Evolutionary conservation across 306 rosid genomes (phyloP), one percentile per base, ranked within the genome.

Genomic region (Vigna trinervia): DNA sequence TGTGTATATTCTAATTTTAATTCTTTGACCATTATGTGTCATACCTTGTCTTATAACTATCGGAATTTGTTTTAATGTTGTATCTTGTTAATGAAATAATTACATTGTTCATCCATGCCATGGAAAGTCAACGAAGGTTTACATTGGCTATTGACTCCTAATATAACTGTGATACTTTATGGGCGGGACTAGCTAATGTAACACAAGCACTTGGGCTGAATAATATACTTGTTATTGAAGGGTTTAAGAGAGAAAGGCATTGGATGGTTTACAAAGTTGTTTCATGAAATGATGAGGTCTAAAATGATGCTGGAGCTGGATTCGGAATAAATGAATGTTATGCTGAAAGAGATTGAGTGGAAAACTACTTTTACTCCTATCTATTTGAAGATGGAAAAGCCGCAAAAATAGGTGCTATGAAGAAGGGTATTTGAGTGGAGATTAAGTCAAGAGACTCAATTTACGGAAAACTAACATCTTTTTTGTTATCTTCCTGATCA

Each of bases 311-410:
- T 54, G 30, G 61, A 54, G 12, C 14, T 20, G 61, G 61, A 20
- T 3, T 22, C 30, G 9, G 6, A 54, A 12, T 19, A 3, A 22
- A 53, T 8, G 8, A 19, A 22, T 11, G 38, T 58, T 32, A 47
- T 47, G 58, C 19, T 26, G n/a, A 19, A 71, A 5, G 12, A 70
- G 62, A 34, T 52, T n/a, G 12, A 70, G 62, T 51, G 47, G 73
- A 47, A 13, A 46, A 38, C 3, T 51, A 6, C 47, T 10, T 39
- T 8, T 11, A 43, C 13, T 12, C 47, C 4, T 10, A 43, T 43
- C 47, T 43, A 43, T 9, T 7, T 1, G 46, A 41, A 9, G 12
- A 8, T 43, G 47, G 13, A 2, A 43, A 43, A 43, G 47, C 47
- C 2, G 47, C 47, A 43, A 2, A 43, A 43, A 43, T 43, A 9